Base-by-base conservation (phyloP, 1,139 yeast species). In the Hyphopichia fennica region DNA sequence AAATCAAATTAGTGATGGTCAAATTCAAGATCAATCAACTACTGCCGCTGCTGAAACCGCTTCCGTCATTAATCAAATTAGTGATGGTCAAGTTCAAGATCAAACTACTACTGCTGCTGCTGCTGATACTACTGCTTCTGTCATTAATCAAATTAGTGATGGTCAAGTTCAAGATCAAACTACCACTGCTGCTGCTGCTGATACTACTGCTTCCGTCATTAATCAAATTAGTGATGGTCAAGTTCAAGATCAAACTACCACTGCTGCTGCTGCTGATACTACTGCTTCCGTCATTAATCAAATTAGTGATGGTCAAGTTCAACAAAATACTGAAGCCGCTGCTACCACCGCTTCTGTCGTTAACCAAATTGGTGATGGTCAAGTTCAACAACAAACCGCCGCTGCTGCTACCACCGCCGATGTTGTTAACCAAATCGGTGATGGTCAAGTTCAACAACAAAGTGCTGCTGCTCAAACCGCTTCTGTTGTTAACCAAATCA, bases 11-110 rank as follows among this genome's bases (percentile, higher is more conserved):
- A 56, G 55, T 38, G 66, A 63, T 27, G 63, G 81, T 49, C 79
- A 75, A 54, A 59, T 73, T 54, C 79, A 75, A 57, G 65, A 72
- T 38, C 65, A 71, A 45, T 58, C 65, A 31, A 54, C 66, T 33
- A 56, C 68, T 38, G 43, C 56, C 30, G 50, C 45, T 38, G 43
- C 67, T 38, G 41, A 29, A 39, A 40, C 52, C 31, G 52, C 67
- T 33, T 48, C 60, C 36, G 58, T 50, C 5, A 45, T 51, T n/a
- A 49, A 56, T 60, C 54, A 54, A 42, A 59, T 60, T 35, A 46
- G 49, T 20, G 67, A 61, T 37, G 68, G 64, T 17, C 65, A 60
- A 45, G 44, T 56, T 34, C 65, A 60, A 50, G 53, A 51, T 40
- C 60, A 58, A 41, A 47, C 57, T 30, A 14, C 34, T 18, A 14